Evolutionary conservation across 495 filamentous ascomycete genomes (phyloP), one percentile per base, ranked within the genome.

Genomic region (Xylaria castorea): DNA sequence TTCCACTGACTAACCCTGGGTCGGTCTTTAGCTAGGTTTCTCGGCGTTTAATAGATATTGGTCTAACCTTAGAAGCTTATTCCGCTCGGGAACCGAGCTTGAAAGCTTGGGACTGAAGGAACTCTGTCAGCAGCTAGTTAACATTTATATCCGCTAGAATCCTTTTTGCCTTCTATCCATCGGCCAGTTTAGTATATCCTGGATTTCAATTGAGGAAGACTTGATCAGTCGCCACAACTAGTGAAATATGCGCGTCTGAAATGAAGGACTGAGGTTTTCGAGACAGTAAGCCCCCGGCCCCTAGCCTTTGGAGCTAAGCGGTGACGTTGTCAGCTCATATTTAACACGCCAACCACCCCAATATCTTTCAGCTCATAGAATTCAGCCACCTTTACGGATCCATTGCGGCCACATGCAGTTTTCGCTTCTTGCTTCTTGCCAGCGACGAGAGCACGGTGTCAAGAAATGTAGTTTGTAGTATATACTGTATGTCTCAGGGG

Each of bases 81-180:
- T 38, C 58, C 58, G 58, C 34, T 61, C 58, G 58, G 58, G 22
- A 34, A 61, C 58, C 58, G 58, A 61, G 55, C 16, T 57, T 27
- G 27, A 58, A n/a, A 22, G 30, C 5, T 32, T 30, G 51, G 51
- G n/a, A n/a, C n/a, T n/a, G n/a, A n/a, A n/a, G n/a, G n/a, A n/a
- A n/a, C 8, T 50, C 48, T 20, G 1, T 51, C 7, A 58, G 55
- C 14, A 57, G 5, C 55, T 18, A 5, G 7, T 18, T 34, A 20
- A 11, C 50, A 8, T n/a, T 51, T 25, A 9, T 51, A 51, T 25
- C 50, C 50, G 50, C 50, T 11, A 51, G 7, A 22, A 25, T 51
- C 9, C n/a, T 51, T 7, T 22, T 51, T 22, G n/a, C 7, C 20
- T 3, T 53, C 22, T 53, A 27, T 53, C 7, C 18, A 16, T 32